Evolutionary conservation across 371 early-diverging fungal genomes (phyloP), one percentile per base, ranked within the genome.

Genomic region (Apophysomyces ossiformis): DNA sequence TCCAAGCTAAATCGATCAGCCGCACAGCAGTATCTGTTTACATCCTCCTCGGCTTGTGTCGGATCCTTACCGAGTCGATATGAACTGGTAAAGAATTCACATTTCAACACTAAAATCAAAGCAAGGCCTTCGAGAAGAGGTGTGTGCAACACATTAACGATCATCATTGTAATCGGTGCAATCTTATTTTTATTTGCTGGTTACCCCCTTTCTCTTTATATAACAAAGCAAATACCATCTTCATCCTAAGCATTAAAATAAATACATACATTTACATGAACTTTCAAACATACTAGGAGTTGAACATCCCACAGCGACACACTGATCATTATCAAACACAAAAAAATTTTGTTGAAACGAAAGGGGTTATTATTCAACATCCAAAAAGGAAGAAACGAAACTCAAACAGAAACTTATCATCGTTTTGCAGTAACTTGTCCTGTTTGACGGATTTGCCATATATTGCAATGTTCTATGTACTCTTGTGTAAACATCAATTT

Each of bases 111-210:
- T 50, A 57, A 36, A 38, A 37, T 46, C 6, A 63, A 58, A 63
- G 41, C 37, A 44, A 62, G 45, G n/a, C 71, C 71, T 32, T 74
- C 74, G 7, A 61, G 60, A 58, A 71, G 74, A 37, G 76, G 76
- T 16, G 64, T 69, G 35, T 73, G 73, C 61, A 76, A 70, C 47
- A 64, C 65, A 37, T 57, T 73, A 63, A 73, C 76, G 13, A 73
- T 76, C 18, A 16, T 61, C 5, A 58, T 66, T 41, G 67, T 76
- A 8, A 59, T 72, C 16, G 57, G 64, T 16, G 65, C 73, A 37
- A 67, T 76, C 45, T 35, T 72, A 18, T 76, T 76, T 50, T 59
- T 76, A 39, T 76, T 76, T 67, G 76, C 73, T 57, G 75, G 75
- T 21, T 76, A 76, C 38, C 76, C 76, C 7, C 46, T 76, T 8